Percentiles rank a stretch among this genome's conserved stretches.
These are phyloP conservation scores for Mycena crocata DNA, from an alignment of 768 basidiomycete species.

Conservation along the genomic window DNA sequence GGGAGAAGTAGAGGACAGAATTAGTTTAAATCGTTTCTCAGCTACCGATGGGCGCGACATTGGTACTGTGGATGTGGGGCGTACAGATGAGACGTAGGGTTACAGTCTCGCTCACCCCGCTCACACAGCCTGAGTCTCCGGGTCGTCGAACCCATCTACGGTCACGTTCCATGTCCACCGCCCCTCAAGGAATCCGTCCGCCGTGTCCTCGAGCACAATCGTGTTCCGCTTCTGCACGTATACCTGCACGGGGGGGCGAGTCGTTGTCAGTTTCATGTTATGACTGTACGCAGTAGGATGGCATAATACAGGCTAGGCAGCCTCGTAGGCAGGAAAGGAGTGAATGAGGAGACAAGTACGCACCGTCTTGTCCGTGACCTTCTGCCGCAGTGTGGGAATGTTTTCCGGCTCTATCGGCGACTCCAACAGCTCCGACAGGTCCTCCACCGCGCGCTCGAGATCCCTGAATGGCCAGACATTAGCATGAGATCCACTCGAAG, in stretches of 20 bases:
- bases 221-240: conserved; percentile 98
- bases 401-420: conserved; percentile 88
- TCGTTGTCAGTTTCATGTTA: neutral
- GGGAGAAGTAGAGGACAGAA: neutral
- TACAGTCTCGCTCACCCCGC: too few species aligned
- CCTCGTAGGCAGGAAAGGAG: neutral
- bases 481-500: neutral
- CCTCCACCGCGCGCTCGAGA: conserved; percentile 94
- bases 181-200: conserved; percentile 87
- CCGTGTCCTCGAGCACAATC: conserved; percentile 95
- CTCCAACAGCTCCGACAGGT: conserved; percentile 92
- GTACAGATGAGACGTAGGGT: too few species aligned
- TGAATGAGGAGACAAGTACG: conserved; percentile 35
- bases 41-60: too few species aligned
- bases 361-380: conserved; percentile 96
- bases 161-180: conserved; percentile 85
- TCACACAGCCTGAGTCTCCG: conserved; percentile 24
- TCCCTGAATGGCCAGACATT: conserved; percentile 75
- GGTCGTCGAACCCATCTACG: conserved; percentile 78
- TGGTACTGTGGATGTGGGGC: too few species aligned
- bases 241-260: conserved; percentile 55
- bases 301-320: too few species aligned
- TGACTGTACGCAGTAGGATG: too few species aligned
- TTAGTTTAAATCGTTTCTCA: too few species aligned
- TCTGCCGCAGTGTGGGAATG: conserved; percentile 85